These are phyloP conservation scores for Daldinia sp. DNA, from an alignment of 2,329 filamentous ascomycete genomes.

Conservation along the genomic window DNA sequence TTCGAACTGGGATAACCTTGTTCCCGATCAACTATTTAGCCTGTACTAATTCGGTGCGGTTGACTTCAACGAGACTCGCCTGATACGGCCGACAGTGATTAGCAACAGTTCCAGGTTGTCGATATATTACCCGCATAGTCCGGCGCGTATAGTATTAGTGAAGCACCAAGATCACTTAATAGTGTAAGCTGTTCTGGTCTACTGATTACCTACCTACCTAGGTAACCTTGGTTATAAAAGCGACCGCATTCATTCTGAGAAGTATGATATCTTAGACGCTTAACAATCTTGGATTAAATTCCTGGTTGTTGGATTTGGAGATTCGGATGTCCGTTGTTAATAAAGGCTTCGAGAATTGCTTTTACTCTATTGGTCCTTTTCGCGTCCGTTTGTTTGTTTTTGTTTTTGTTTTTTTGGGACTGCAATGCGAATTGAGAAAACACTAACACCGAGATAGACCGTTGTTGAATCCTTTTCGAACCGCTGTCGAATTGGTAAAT, in stretches of 20 bases:
- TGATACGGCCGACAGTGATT: not conserved
- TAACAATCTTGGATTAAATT: not conserved
- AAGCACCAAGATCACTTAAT: not conserved
- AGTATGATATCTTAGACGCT: not conserved
- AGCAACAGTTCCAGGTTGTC: not conserved
- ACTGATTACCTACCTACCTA: not conserved
- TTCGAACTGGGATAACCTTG: not conserved
- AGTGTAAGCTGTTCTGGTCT: not conserved
- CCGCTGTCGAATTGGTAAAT: too few species aligned
- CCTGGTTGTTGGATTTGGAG: not conserved
- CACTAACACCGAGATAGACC: not conserved
- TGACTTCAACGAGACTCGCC: not conserved
- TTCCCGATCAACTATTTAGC: not conserved
- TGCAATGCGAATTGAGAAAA: not conserved
- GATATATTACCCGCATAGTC: not conserved
- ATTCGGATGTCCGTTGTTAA: not conserved
- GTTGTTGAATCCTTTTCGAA: not conserved
- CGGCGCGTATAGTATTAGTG: not conserved
- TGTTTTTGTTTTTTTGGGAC: too few species aligned
- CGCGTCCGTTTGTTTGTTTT: not conserved
- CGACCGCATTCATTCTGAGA: not conserved
- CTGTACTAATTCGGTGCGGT: not conserved
- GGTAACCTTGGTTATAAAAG: not conserved
- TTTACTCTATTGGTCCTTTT: not conserved
- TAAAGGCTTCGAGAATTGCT: not conserved